Base-by-base conservation (phyloP, 2,329 filamentous ascomycete species). In the Bipolaris cookei region DNA sequence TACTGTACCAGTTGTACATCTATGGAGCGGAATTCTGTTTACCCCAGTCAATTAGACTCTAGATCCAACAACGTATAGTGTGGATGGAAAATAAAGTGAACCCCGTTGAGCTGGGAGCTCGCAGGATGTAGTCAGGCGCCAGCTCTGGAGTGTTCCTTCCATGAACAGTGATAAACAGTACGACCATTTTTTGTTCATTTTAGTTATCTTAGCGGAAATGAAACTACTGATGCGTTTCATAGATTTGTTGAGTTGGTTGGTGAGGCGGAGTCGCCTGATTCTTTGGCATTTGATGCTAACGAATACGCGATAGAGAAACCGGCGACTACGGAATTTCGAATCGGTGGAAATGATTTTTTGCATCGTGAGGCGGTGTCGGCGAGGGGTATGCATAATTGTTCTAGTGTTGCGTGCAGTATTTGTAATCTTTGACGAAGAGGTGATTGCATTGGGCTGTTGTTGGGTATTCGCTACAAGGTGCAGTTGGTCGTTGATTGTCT, bases 1-100 rank as follows among this genome's bases (percentile, higher is more conserved):
- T 71, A 1, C 58, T 66, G 3, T 61, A 65, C 44, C 64, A 69
- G 25, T 56, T 71, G 2, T 57, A 66, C 49, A 62, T 54, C 10
- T 54, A 45, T 68, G 11, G 50, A 28, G 4, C 37, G 32, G 11
- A 59, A 66, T 14, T 38, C 41, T 50, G 56, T 14, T 43, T 71
- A 2, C 58, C 66, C 4, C 25, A 5, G 1, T 34, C 43, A 1
- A 59, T 70, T 58, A 58, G 48, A 16, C 34, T 39, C 6, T 69
- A 65, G 65, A 62, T 70, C 3, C 34, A 39, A 8, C 51, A 41
- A 6, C 63, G 66, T 8, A 64, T 67, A 16, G 18, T 21, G 3
- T 69, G 57, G 55, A 58, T 71, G 13, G 61, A 67, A 41, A 34
- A 7, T 2, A 60, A 53, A 16, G 49, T 59, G 1, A 46, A 65